These are phyloP conservation scores for Colletotrichum sp. DNA, from an alignment of 2,329 filamentous ascomycete species.

Conservation along the genomic window DNA sequence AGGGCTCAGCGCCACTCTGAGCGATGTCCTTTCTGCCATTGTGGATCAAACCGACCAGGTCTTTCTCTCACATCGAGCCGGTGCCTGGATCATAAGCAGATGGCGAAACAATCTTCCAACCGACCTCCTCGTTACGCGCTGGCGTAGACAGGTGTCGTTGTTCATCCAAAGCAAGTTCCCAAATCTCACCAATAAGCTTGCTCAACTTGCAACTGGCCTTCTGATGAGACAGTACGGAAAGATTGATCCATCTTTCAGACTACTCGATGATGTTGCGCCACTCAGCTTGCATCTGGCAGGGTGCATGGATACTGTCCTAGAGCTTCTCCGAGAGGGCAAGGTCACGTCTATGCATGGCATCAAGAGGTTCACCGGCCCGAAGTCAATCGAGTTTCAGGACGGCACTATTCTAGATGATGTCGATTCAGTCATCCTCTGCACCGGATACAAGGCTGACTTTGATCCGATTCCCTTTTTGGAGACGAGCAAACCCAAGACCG, in stretches of 20 bases:
- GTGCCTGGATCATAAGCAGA: conserved; percentile 37
- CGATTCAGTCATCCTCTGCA: conserved; percentile 32
- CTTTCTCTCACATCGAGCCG: conserved; percentile 46
- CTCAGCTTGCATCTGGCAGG: conserved; percentile 23
- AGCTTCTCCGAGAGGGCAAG: conserved; percentile 28
- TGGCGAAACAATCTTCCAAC: conserved; percentile 36
- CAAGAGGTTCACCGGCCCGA: conserved; percentile 25
- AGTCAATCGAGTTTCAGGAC: conserved; percentile 28
- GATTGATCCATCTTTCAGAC: conserved; percentile 34
- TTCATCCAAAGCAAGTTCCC: conserved; percentile 28
- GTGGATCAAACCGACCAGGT: conserved; percentile 38
- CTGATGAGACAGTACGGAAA: conserved; percentile 17
- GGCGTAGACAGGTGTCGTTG: conserved; percentile 33
- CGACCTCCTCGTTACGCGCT: conserved; percentile 37
- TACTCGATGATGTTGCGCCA: conserved; percentile 25
- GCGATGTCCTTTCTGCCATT: conserved; percentile 39
- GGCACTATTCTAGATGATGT: conserved; percentile 29
- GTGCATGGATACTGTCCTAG: conserved; percentile 29
- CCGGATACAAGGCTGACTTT: conserved; percentile 31
- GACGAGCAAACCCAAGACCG: conserved; percentile 22
- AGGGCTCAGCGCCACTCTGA: conserved; percentile 44
- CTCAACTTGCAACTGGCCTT: conserved; percentile 2
- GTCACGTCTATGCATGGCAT: conserved; percentile 32
- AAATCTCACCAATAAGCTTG: conserved; percentile 5
- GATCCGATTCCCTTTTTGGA: conserved; percentile 25